Percentiles rank a stretch among this genome's conserved stretches.
phyloP scores from a whole-genome alignment of 2,329 filamentous ascomycete genomes.

The Alternaria metachromatica region DNA sequence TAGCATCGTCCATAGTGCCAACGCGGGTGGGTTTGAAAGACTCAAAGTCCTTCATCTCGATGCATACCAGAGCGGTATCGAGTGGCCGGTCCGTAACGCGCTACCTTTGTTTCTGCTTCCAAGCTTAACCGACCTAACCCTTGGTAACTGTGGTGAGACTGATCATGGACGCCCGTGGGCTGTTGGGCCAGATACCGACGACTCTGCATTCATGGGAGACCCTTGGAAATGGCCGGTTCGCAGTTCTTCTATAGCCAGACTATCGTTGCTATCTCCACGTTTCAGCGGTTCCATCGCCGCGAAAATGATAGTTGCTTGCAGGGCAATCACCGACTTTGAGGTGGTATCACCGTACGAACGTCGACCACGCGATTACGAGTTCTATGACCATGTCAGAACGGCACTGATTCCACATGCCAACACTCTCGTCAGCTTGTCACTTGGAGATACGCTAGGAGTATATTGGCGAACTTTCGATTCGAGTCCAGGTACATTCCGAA shows the following conservation, averaged over 20 bases:
- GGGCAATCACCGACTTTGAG: accelerated
- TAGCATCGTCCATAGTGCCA: neutral
- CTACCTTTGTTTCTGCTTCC: neutral
- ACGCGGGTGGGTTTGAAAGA: neutral
- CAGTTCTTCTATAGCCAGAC: accelerated
- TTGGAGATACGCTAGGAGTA: no score
- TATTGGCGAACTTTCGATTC: no score
- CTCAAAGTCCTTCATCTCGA: neutral
- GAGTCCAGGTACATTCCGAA: neutral
- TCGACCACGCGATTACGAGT: accelerated
- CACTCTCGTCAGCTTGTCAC: no score
- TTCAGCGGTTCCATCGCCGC: neutral
- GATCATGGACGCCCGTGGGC: neutral
- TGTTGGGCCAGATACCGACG: neutral
- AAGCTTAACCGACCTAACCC: neutral
- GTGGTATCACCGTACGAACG: neutral
- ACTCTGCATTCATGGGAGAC: neutral
- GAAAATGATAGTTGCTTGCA: neutral
- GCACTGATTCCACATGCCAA: neutral
- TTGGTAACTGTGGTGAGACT: neutral
- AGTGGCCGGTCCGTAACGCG: neutral
- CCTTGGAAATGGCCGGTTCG: neutral
- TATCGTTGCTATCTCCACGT: accelerated
- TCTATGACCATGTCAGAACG: accelerated
- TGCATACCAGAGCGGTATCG: neutral